These are phyloP conservation scores for Calocybe cyanea DNA, from an alignment of 768 basidiomycete species.

Conservation along the genomic window DNA sequence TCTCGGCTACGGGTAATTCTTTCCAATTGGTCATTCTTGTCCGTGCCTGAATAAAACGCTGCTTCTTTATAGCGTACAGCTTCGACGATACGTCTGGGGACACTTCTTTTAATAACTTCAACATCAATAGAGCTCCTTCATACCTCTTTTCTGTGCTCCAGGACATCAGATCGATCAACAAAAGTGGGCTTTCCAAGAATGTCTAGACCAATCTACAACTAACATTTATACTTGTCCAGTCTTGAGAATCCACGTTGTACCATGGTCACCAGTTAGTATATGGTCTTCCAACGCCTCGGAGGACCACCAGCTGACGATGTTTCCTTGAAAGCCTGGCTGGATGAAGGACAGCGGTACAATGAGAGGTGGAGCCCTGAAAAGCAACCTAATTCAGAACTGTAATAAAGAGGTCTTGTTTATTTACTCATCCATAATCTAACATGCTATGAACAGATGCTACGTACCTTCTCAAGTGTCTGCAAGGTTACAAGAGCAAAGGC, in stretches of 20 bases:
- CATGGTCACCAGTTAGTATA: slow-evolving; percentile 62
- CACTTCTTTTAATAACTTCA: slow-evolving; percentile 51
- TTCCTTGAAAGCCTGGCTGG: slow-evolving; percentile 60
- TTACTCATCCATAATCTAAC: neutral
- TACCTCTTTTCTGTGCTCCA: slow-evolving; percentile 55
- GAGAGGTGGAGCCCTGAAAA: slow-evolving; percentile 56
- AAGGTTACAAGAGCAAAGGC: slow-evolving; percentile 59
- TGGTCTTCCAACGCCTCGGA: neutral
- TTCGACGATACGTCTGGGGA: slow-evolving; percentile 59
- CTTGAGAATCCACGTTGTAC: slow-evolving; percentile 51
- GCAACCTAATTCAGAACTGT: slow-evolving; percentile 43
- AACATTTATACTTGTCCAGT: slow-evolving; percentile 6
- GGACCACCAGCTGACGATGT: neutral
- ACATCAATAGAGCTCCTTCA: slow-evolving; percentile 53
- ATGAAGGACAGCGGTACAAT: slow-evolving; percentile 66
- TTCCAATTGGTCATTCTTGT: neutral
- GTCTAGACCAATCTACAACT: neutral
- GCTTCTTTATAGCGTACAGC: slow-evolving; percentile 44
- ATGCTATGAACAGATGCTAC: slow-evolving; percentile 45
- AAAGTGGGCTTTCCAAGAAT: slow-evolving; percentile 23
- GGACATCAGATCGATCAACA: slow-evolving; percentile 58
- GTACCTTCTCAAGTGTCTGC: slow-evolving; percentile 65
- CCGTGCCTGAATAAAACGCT: neutral
- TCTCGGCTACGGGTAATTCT: slow-evolving; percentile 46
- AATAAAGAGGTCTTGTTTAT: slow-evolving; percentile 14